Evolutionary conservation across 225 moss, liverwort and hornwort genomes (phyloP), one percentile per base, ranked within the genome.

Genomic region (Pseudisothecium myosuroides): DNA sequence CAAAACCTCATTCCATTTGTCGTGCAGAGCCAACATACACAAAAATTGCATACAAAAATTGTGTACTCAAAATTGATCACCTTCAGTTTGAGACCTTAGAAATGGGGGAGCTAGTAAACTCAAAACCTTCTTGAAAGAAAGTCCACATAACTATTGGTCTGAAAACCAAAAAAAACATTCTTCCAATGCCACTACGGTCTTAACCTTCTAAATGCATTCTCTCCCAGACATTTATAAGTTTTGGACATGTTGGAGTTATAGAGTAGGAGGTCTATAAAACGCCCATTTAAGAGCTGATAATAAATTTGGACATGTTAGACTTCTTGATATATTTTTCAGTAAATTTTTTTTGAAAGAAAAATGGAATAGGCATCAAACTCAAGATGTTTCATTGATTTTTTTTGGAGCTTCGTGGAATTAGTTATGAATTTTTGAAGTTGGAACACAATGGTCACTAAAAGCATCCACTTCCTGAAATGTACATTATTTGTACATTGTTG

Each of bases 391-490:
- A 41, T 72, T 8, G 8, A n/a, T n/a, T 26, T 24, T 43, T 27
- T 28, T 28, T 27, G 43, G 27, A 72, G 43, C 6, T 72, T 43
- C 0, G 0, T 16, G 1, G 43, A 43, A 27, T 43, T 43, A 43
- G 6, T 16, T 43, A 26, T 28, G 10, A 43, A 16, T 27, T 43
- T 43, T 10, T 72, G 28, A 28, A 72, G 43, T 43, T 26, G 2
- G 14, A 24, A 39, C 7, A 7, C 3, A 69, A 3, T 10, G 10
- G 36, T 13, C 8, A 39, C 6, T 0, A 69, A 24, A 13, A 21
- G 8, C 0, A 0, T 18, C 10, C 10, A n/a, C 7, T 4, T 68
- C 7, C 0, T 23, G 0, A 68, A 68, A 22, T 68, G 23, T 22
- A 12, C n/a, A 68, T 0, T 12, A n/a, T n/a, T 12, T 68, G 68